Conservation (phyloP, 768 basidiomycete species). For the Jaapia argillacea region DNA sequence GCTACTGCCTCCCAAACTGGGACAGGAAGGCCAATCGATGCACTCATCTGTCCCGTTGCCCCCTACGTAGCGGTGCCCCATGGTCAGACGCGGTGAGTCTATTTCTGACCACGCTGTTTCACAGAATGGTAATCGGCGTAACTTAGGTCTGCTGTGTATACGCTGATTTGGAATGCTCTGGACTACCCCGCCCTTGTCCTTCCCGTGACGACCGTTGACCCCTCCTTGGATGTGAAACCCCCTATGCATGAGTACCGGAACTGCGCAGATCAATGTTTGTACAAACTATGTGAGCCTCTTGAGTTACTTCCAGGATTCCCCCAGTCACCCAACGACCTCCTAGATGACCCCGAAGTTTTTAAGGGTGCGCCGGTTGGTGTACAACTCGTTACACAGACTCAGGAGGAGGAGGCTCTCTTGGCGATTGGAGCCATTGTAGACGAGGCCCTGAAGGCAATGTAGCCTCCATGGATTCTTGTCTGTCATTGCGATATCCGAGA, state of each 20-base stretch:
- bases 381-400: constrained; percentile 23
- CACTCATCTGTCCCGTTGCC: constrained; percentile 56
- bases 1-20: constrained; percentile 38
- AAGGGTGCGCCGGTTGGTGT: constrained; percentile 22
- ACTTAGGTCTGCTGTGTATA: constrained; percentile 41
- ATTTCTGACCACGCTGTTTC: too few relatives aligned
- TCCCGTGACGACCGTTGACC: constrained; percentile 59
- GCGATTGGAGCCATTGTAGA: constrained; percentile 20
- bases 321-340: too few relatives aligned
- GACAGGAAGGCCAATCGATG: constrained; percentile 63
- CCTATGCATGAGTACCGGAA: constrained; percentile 37
- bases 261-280: constrained; percentile 34
- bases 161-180: constrained; percentile 54
- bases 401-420: constrained; percentile 28
- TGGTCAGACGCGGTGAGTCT: constrained; percentile 27
- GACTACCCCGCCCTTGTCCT: constrained; percentile 56
- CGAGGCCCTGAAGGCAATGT: constrained; percentile 9
- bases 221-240: constrained; percentile 35
- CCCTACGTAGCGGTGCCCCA: constrained; percentile 56
- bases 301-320: neutral
- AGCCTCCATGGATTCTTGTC: neutral
- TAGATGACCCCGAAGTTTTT: constrained; percentile 12
- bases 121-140: too few relatives aligned
- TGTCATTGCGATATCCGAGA: neutral
- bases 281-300: constrained; percentile 43